Conservation (phyloP, 2,329 filamentous ascomycete species). For the Dryadomyces quercivorus region DNA sequence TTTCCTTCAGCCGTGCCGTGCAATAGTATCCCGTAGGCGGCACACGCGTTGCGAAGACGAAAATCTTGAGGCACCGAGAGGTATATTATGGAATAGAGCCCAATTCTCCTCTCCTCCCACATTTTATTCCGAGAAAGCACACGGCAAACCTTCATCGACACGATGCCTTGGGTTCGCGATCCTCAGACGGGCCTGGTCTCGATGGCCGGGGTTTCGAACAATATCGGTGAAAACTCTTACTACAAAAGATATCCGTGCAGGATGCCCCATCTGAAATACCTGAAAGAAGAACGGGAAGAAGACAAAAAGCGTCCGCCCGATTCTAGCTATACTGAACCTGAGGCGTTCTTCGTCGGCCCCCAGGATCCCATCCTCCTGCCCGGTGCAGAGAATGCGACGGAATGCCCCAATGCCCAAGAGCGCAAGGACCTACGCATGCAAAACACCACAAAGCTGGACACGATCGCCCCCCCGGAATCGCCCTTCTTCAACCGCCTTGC, state of each 20-base stretch:
- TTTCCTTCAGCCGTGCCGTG: no score
- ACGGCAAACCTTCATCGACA: background rate
- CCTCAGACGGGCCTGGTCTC: background rate
- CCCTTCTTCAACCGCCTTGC: background rate
- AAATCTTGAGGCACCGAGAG: no score
- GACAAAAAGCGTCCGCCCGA: no score
- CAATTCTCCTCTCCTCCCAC: no score
- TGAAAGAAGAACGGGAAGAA: no score
- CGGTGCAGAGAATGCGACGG: background rate
- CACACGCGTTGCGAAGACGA: no score
- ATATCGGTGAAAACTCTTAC: no score
- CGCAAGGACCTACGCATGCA: background rate
- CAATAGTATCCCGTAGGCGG: no score
- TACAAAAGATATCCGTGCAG: no score
- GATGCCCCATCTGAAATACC: no score
- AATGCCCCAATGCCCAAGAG: background rate
- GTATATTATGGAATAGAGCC: no score
- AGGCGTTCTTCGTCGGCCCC: background rate
- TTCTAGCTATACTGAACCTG: background rate
- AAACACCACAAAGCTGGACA: background rate
- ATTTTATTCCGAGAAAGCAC: background rate
- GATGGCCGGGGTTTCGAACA: background rate
- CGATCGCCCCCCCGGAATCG: background rate
- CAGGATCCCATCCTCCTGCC: background rate
- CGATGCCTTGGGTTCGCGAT: background rate